Evolutionary conservation across 768 basidiomycete genomes (phyloP).

Genomic region (Serendipita indica): DNA sequence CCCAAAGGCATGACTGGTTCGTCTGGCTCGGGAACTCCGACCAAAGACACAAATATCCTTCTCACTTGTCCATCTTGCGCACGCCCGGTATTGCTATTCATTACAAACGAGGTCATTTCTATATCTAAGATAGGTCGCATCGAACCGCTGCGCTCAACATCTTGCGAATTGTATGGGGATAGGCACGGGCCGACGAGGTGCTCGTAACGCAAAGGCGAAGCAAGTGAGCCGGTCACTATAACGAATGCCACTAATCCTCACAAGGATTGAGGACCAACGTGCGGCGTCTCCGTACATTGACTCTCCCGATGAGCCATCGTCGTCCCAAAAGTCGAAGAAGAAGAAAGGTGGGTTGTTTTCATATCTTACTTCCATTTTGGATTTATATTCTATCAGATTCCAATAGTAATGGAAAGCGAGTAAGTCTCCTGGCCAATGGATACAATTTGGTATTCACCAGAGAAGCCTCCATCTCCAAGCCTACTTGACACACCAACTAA

Average conservation of each 20-base stretch:
- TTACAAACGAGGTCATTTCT: not conserved
- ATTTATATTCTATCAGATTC: not conserved
- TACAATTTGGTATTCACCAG: not conserved
- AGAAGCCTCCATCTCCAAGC: not conserved
- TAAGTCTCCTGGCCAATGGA: not conserved
- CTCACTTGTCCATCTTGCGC: not conserved
- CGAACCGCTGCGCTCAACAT: not conserved
- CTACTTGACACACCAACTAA: not conserved
- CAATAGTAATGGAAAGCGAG: conserved; percentile 7
- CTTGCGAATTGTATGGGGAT: not conserved
- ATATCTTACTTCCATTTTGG: not conserved
- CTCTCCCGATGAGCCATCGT: not conserved
- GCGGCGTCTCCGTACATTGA: not conserved
- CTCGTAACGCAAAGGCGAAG: not conserved
- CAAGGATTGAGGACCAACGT: not conserved
- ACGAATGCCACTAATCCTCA: not conserved
- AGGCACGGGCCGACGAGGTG: not conserved
- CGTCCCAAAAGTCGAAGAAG: not conserved
- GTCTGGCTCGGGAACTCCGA: not conserved
- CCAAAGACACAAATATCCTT: not conserved
- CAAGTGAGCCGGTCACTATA: not conserved
- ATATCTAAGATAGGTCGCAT: not conserved
- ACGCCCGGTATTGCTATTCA: not conserved
- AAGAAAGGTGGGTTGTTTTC: not conserved
- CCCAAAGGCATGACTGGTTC: not conserved